Evolutionary conservation across 495 filamentous ascomycete species (phyloP).

Genomic region (Alectoria sarmentosa): DNA sequence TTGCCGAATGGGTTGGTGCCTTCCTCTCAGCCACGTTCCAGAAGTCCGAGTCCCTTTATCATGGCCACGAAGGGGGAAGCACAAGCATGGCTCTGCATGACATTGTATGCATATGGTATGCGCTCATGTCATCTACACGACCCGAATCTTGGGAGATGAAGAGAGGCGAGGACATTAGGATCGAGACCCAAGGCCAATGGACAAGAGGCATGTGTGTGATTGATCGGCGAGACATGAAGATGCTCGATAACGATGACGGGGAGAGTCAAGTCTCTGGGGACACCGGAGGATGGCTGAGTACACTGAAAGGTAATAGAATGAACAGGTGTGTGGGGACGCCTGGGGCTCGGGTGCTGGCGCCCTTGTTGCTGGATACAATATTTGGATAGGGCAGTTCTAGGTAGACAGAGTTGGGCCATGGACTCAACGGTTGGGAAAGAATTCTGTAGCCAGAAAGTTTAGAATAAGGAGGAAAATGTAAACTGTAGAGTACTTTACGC

Average conservation of each 20-base stretch:
- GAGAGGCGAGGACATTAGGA: slow-evolving; percentile 62
- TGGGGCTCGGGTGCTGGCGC: slow-evolving; percentile 37
- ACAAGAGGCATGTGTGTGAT: slow-evolving; percentile 84
- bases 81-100: slow-evolving; percentile 75
- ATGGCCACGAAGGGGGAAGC: slow-evolving; percentile 44
- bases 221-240: slow-evolving; percentile 60
- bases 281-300: slow-evolving; percentile 65
- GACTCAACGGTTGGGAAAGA: neutral
- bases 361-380: slow-evolving; percentile 38
- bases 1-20: slow-evolving; percentile 73
- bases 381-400: slow-evolving; percentile 26
- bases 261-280: slow-evolving; percentile 51
- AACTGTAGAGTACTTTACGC: neutral
- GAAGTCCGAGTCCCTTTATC: slow-evolving; percentile 58
- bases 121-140: slow-evolving; percentile 44
- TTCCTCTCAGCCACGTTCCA: slow-evolving; percentile 72
- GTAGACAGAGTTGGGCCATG: neutral
- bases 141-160: slow-evolving; percentile 36
- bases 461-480: neutral
- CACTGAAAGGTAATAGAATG: slow-evolving; percentile 66
- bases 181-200: slow-evolving; percentile 91
- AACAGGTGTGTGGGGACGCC: slow-evolving; percentile 54
- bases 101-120: slow-evolving; percentile 83
- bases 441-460: neutral
- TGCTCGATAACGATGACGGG: slow-evolving; percentile 46